Evolutionary conservation across 2,329 filamentous ascomycete genomes (phyloP), one percentile per base, ranked within the genome.

Genomic region (Hirsutella rhossiliensis): DNA sequence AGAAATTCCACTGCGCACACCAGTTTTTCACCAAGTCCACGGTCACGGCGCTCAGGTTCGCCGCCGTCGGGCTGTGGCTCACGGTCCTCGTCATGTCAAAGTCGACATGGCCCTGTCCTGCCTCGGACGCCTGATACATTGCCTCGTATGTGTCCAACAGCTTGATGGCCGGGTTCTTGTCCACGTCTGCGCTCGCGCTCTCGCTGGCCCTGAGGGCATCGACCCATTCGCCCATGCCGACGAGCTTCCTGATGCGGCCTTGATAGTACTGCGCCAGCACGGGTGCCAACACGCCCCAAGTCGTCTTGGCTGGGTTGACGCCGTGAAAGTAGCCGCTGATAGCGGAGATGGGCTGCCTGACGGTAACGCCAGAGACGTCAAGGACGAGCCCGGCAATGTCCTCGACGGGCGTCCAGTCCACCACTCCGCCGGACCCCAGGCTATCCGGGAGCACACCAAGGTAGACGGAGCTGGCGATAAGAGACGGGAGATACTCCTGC

Each of bases 351-450:
- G 38, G n/a, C 27, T n/a, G 44, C 13, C 45, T 42, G 20, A 55
- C 51, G 1, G 60, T 54, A 3, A 65, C 56, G 17, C 65, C 62
- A 1, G 60, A 53, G 2, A 73, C 61, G 43, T 77, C 73, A 18
- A 71, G 59, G 40, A 77, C 56, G 3, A 71, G 56, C 0, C 57
- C 54, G 1, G 72, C 67, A 18, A 75, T 66, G 20, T 59, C 53
- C 46, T 73, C 74, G 9, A 73, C 62, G 0, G 76, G 73, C 2
- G 72, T 62, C 76, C 76, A 80, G 52, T 78, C 73, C 2, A 78
- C 62, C 1, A 54, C 53, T 3, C 66, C 54, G 53, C 66, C 58
- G 2, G 51, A 45, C 0, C 72, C 75, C 0, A 78, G 59, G 1
- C 60, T 54, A 0, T 47, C 45, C 0, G 76, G 76, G 2, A 79